phyloP scores from a whole-genome alignment of 2,329 filamentous ascomycete genomes.

The Fonsecaea erecta region DNA sequence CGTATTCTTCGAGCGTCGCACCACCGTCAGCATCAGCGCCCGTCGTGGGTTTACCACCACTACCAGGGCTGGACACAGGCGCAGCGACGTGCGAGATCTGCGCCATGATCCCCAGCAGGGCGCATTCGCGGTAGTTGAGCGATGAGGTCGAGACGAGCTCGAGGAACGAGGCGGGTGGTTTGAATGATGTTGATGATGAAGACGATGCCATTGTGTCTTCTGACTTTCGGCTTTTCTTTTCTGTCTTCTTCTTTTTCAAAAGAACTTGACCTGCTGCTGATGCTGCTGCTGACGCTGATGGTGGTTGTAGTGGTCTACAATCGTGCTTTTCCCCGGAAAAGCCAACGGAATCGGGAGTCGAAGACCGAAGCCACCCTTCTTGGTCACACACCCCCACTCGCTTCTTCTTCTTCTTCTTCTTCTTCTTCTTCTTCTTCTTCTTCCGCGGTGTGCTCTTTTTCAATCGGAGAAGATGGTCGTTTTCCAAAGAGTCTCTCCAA shows the following conservation, averaged over 20 bases:
- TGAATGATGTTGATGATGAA: not conserved
- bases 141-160: slow-evolving; percentile 12
- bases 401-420: too few relatives aligned
- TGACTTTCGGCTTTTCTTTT: not conserved
- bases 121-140: slow-evolving; percentile 17
- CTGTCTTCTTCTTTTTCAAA: too few relatives aligned
- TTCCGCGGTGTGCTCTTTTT: too few relatives aligned
- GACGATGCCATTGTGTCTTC: not conserved
- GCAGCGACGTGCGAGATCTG: slow-evolving; percentile 8
- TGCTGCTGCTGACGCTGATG: too few relatives aligned
- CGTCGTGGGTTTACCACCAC: not conserved
- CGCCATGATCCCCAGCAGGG: slow-evolving; percentile 14
- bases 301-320: too few relatives aligned
- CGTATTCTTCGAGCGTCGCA: slow-evolving; percentile 9
- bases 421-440: too few relatives aligned
- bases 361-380: not conserved
- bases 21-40: not conserved
- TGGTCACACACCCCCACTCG: too few relatives aligned
- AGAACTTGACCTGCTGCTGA: too few relatives aligned
- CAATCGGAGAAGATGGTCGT: too few relatives aligned
- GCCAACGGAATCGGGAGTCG: not conserved
- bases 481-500: too few relatives aligned
- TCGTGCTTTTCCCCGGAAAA: not conserved
- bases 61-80: not conserved
- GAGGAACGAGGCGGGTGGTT: slow-evolving; percentile 1